A percentile compares a stretch with the other conserved stretches of the same genome.
phyloP scores from a whole-genome alignment of 73 alveolate species.

The Paramecium octaurelia region DNA sequence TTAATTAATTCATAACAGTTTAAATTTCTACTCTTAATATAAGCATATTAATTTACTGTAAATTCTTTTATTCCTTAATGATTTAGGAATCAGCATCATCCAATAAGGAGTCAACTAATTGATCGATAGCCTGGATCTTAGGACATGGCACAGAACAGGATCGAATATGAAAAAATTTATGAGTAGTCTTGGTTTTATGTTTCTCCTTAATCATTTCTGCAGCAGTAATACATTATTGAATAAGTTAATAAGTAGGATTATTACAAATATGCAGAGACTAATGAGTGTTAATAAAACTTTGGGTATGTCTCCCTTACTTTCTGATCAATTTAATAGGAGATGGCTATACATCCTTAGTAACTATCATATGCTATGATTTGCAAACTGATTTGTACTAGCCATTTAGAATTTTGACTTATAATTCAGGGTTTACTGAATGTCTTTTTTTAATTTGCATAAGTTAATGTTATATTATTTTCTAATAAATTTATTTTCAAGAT shows the following conservation, averaged over 20 bases:
- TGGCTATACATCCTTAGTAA: neutral
- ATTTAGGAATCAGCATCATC: neutral
- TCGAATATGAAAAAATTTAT: slow-evolving; percentile 11
- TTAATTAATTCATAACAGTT: slow-evolving; percentile 10
- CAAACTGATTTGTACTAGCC: neutral
- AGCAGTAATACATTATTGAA: neutral
- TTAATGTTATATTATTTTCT: slow-evolving; percentile 7
- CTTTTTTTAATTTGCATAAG: slow-evolving; percentile 4
- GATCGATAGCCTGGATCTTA: neutral
- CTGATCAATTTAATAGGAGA: neutral
- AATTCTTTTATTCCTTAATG: neutral
- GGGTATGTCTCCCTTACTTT: neutral
- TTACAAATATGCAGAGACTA: neutral
- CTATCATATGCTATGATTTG: slow-evolving; percentile 10
- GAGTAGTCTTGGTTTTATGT: neutral
- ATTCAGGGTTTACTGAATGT: neutral
- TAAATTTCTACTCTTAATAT: neutral
- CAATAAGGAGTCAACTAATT: neutral
- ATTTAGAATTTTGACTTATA: neutral
- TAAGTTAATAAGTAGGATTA: neutral
- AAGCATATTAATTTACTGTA: neutral
- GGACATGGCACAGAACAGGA: slow-evolving; percentile 15
- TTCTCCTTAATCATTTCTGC: neutral
- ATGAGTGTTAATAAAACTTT: neutral
- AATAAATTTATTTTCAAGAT: neutral